Evolutionary conservation across 306 rosid genomes (phyloP).

Genomic region (Medicago arabica): DNA sequence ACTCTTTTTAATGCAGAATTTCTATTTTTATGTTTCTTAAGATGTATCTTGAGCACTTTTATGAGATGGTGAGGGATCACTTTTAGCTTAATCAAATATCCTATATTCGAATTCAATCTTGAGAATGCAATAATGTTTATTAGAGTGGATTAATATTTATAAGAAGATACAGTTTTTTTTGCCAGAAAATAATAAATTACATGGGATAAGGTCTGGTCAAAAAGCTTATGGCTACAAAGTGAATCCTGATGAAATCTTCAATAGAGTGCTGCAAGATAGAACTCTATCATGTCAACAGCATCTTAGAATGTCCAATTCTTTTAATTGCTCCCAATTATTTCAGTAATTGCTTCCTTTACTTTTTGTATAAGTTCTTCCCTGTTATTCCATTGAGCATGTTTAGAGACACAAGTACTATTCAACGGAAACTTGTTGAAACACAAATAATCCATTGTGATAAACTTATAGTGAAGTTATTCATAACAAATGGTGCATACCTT

Average conservation of each 20-base stretch:
- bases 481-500: conserved; percentile 53
- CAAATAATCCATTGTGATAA: not conserved
- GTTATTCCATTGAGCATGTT: conserved; percentile 44
- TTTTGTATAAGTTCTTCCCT: conserved; percentile 73
- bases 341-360: conserved; percentile 64
- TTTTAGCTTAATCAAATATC: too few species aligned
- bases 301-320: conserved; percentile 44
- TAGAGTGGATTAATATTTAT: conserved; percentile 34
- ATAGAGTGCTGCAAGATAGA: conserved; percentile 50
- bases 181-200: conserved; percentile 45
- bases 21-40: too few species aligned
- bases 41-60: too few species aligned
- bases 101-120: too few species aligned
- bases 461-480: not conserved
- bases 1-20: too few species aligned
- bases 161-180: conserved; percentile 46
- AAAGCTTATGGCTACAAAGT: conserved; percentile 49
- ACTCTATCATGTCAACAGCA: conserved; percentile 43
- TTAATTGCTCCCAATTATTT: conserved; percentile 77
- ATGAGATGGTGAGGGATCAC: too few species aligned
- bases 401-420: conserved; percentile 4
- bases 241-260: conserved; percentile 45
- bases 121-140: too few species aligned
- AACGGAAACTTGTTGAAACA: not conserved
- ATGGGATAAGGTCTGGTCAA: conserved; percentile 45